Evolutionary conservation across 2,329 filamentous ascomycete genomes (phyloP).

Genomic region (Neopestalotiopsis sp.): DNA sequence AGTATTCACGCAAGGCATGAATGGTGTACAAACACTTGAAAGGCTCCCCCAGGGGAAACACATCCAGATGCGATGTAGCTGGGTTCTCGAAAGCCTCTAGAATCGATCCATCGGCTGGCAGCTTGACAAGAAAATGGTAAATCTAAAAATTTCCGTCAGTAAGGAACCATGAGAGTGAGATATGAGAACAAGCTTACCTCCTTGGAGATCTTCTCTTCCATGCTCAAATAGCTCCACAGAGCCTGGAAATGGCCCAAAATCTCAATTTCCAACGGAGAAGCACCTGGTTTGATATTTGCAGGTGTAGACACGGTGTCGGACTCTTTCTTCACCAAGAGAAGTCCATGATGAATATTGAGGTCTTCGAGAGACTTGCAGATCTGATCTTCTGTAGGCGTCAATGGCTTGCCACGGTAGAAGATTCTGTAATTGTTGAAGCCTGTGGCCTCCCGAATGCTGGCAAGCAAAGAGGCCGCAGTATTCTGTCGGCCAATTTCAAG

Average conservation of each 20-base stretch:
- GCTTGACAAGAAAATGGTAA: conserved; percentile 71
- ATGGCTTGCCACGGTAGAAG: conserved; percentile 71
- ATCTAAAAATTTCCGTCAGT: conserved; percentile 50
- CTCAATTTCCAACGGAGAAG: conserved; percentile 73
- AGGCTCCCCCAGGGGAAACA: conserved; percentile 72
- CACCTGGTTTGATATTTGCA: conserved; percentile 53
- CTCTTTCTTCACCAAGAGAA: conserved; percentile 70
- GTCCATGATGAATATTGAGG: conserved; percentile 66
- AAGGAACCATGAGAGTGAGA: background rate
- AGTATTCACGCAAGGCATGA: conserved; percentile 67
- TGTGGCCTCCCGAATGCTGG: conserved; percentile 69
- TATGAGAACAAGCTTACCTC: conserved; percentile 52
- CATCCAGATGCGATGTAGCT: conserved; percentile 56
- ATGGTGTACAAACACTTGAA: conserved; percentile 78
- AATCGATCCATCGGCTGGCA: conserved; percentile 71
- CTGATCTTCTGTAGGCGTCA: conserved; percentile 65
- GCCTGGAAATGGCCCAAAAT: conserved; percentile 83
- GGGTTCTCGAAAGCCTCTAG: conserved; percentile 62
- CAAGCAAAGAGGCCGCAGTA: conserved; percentile 71
- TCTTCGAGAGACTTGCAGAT: conserved; percentile 69
- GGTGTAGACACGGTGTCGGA: conserved; percentile 49
- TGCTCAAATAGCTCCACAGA: conserved; percentile 79
- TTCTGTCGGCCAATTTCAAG: conserved; percentile 73
- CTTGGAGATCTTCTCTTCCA: conserved; percentile 71
- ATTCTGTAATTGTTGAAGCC: conserved; percentile 78